Conservation (phyloP, 352 stramenopile species). For the Phytophthora macrochlamydospora region DNA sequence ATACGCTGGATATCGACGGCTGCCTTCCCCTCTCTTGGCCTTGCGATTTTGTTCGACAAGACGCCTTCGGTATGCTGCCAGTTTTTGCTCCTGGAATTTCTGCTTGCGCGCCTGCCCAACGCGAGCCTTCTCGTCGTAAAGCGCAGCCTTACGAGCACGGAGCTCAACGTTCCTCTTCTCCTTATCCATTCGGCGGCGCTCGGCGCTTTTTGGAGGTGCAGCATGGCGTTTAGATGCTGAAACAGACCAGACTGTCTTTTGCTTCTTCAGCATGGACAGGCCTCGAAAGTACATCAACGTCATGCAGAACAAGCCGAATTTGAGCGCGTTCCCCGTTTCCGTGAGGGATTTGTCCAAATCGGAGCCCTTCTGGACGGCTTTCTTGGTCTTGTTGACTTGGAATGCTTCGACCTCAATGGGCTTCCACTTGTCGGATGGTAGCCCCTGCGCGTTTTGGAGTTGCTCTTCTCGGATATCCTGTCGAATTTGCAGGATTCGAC, state of each 20-base stretch:
- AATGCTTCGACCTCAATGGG: slow-evolving; percentile 76
- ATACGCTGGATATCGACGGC: slow-evolving; percentile 72
- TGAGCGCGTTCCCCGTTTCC: slow-evolving; percentile 93
- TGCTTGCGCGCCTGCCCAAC: slow-evolving; percentile 61
- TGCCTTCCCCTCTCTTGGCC: slow-evolving; percentile 54
- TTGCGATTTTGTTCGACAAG: slow-evolving; percentile 70
- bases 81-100: slow-evolving; percentile 70
- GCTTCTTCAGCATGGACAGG: slow-evolving; percentile 85
- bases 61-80: slow-evolving; percentile 59
- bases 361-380: slow-evolving; percentile 73
- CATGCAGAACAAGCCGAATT: slow-evolving; percentile 96
- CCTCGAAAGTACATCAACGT: slow-evolving; percentile 97
- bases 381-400: slow-evolving; percentile 50
- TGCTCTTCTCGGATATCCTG: slow-evolving; percentile 41
- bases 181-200: slow-evolving; percentile 58
- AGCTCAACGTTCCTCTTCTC: slow-evolving; percentile 50
- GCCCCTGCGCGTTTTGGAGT: slow-evolving; percentile 47
- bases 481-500: slow-evolving; percentile 40
- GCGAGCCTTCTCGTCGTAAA: slow-evolving; percentile 68
- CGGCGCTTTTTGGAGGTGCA: slow-evolving; percentile 34
- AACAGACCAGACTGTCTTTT: slow-evolving; percentile 81
- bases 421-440: slow-evolving; percentile 73
- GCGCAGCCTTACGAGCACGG: slow-evolving; percentile 39
- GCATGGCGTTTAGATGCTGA: slow-evolving; percentile 31
- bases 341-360: slow-evolving; percentile 67